Percentiles rank a stretch among this genome's conserved stretches.
These are phyloP conservation scores for Chenopodium suecicum DNA, from an alignment of 148 eudicot genomes.

Conservation along the genomic window DNA sequence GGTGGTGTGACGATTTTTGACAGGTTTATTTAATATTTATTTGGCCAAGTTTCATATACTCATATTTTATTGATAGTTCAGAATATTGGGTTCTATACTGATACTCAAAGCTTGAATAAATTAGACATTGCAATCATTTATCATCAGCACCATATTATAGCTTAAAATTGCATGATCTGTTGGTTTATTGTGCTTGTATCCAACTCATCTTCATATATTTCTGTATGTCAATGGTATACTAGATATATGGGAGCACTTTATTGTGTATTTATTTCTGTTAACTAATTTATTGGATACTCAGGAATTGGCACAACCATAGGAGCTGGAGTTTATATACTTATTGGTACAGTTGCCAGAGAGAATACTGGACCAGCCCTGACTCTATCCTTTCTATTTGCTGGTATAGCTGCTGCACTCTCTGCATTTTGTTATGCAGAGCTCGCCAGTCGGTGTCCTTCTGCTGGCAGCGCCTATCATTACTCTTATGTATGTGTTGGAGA, in stretches of 20 bases:
- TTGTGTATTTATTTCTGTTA: not conserved
- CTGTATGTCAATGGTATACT: not conserved
- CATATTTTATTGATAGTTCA: not conserved
- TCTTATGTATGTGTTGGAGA: constrained; percentile 83
- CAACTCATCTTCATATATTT: not conserved
- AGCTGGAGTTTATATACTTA: constrained; percentile 87
- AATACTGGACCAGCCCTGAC: constrained; percentile 82
- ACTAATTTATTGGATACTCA: constrained; percentile 23
- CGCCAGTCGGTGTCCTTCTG: constrained; percentile 94
- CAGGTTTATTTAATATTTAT: not conserved
- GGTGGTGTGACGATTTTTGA: not conserved
- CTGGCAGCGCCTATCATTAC: constrained; percentile 93
- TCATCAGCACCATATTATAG: not conserved
- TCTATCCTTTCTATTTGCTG: constrained; percentile 76
- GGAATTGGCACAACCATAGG: constrained; percentile 93
- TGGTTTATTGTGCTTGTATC: not conserved
- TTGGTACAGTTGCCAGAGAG: constrained; percentile 87
- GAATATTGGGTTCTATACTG: not conserved
- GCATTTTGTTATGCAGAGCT: constrained; percentile 93
- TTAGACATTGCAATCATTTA: not conserved
- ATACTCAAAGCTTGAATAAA: too few relatives aligned
- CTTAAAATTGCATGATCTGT: not conserved
- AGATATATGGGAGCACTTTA: not conserved
- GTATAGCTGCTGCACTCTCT: constrained; percentile 85
- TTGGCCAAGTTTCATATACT: not conserved